Percentiles rank a stretch among this genome's conserved stretches.
These are phyloP conservation scores for Exophiala aquamarina DNA, from an alignment of 2,329 filamentous ascomycete species.

Conservation along the genomic window DNA sequence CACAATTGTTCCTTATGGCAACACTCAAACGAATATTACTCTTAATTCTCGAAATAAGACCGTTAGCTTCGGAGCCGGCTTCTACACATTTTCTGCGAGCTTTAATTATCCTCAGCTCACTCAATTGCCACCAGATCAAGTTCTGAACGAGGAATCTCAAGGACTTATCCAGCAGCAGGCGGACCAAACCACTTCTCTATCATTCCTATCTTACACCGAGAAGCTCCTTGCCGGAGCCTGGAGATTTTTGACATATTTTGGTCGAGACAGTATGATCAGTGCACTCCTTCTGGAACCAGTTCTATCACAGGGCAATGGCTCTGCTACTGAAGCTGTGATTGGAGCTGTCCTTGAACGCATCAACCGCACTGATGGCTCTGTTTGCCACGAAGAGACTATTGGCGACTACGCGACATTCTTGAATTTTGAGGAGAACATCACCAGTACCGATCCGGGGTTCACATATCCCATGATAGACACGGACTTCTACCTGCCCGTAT, in stretches of 20 bases:
- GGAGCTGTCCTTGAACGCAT: slow-evolving; percentile 61
- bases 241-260: slow-evolving; percentile 68
- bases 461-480: slow-evolving; percentile 65
- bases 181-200: slow-evolving; percentile 53
- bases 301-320: slow-evolving; percentile 55
- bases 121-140: slow-evolving; percentile 51
- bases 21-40: slow-evolving; percentile 23
- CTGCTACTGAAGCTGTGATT: slow-evolving; percentile 62
- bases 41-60: slow-evolving; percentile 45
- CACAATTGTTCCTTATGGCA: slow-evolving; percentile 42
- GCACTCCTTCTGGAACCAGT: slow-evolving; percentile 59
- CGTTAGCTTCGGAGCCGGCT: slow-evolving; percentile 52
- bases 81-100: slow-evolving; percentile 59
- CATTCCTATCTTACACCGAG: slow-evolving; percentile 63
- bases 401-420: slow-evolving; percentile 65
- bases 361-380: slow-evolving; percentile 59
- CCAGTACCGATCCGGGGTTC: slow-evolving; percentile 54
- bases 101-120: slow-evolving; percentile 64
- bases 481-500: slow-evolving; percentile 60
- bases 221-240: slow-evolving; percentile 66
- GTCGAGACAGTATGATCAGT: slow-evolving; percentile 64
- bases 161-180: slow-evolving; percentile 47
- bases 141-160: slow-evolving; percentile 51
- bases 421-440: slow-evolving; percentile 54
- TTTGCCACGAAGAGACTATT: slow-evolving; percentile 66